These are phyloP conservation scores for Anthostomella pinea DNA, from an alignment of 2,329 filamentous ascomycete species.

Conservation along the genomic window DNA sequence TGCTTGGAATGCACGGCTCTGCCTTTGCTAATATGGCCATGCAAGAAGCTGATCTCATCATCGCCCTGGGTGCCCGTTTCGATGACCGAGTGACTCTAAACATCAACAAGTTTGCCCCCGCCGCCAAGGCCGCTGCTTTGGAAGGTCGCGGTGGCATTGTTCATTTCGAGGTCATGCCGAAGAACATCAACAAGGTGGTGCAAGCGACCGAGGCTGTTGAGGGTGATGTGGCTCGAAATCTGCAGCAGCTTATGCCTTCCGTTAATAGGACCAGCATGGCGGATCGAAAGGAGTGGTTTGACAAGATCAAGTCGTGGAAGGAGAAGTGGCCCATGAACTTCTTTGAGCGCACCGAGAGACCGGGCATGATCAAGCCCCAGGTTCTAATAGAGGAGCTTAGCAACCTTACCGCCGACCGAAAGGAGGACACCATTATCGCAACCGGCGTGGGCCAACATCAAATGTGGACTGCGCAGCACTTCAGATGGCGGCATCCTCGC, in stretches of 20 bases:
- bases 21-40: constrained; percentile 98
- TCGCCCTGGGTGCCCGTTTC: constrained; percentile 89
- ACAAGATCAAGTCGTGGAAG: constrained; percentile 89
- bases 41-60: constrained; percentile 93
- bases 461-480: constrained; percentile 98
- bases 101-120: constrained; percentile 83
- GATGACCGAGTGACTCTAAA: constrained; percentile 90
- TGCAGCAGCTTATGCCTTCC: constrained; percentile 70
- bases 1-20: constrained; percentile 98
- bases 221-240: constrained; percentile 77
- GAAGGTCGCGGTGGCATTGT: constrained; percentile 91
- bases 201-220: constrained; percentile 94
- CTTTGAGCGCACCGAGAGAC: constrained; percentile 80
- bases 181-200: constrained; percentile 99
- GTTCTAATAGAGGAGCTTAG: constrained; percentile 87
- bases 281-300: constrained; percentile 81
- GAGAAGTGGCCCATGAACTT: constrained; percentile 78
- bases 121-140: constrained; percentile 77
- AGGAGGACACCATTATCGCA: constrained; percentile 84
- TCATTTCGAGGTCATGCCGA: constrained; percentile 97
- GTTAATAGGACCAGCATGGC: constrained; percentile 55
- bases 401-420: constrained; percentile 74
- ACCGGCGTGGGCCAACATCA: constrained; percentile 97
- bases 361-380: constrained; percentile 95
- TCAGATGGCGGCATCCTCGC: constrained; percentile 54